These are phyloP conservation scores for Fusarium aywerte DNA, from an alignment of 2,329 filamentous ascomycete genomes.

Conservation along the genomic window DNA sequence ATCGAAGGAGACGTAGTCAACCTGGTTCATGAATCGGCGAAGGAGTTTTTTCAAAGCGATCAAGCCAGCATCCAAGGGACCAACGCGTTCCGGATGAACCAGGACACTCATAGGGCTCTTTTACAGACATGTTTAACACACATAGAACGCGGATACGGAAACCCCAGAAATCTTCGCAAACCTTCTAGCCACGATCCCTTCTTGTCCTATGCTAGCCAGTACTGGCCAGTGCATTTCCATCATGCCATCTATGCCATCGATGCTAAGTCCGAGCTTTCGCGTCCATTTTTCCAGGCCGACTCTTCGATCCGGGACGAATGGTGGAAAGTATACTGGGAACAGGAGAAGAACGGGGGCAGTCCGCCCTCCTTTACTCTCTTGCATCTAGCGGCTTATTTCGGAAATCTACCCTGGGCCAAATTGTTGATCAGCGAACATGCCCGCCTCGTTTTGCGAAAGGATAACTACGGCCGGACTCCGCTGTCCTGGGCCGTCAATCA, in stretches of 20 bases:
- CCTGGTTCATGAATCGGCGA: conserved; percentile 2
- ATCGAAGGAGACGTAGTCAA: conserved; percentile 1
- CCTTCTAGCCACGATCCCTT: background rate
- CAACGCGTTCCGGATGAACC: background rate
- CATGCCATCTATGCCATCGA: background rate
- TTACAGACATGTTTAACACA: background rate
- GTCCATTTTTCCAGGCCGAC: conserved; percentile 1
- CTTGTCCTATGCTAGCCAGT: background rate
- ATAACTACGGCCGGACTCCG: conserved; percentile 1
- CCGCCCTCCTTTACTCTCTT: background rate
- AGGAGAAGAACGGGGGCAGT: background rate
- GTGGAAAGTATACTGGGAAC: conserved; percentile 8
- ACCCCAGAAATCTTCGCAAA: background rate
- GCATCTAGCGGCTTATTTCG: conserved; percentile 3
- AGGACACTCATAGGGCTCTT: background rate
- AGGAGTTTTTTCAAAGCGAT: conserved; percentile 4
- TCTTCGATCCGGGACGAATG: background rate
- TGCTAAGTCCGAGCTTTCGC: background rate
- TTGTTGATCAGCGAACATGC: background rate
- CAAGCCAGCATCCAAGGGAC: background rate
- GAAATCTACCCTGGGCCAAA: background rate
- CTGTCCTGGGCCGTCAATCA: conserved; percentile 3
- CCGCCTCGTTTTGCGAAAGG: background rate
- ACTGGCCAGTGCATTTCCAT: background rate
- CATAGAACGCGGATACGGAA: background rate